phyloP scores from a whole-genome alignment of 2,329 filamentous ascomycete species.

The Kalmusia sp. region DNA sequence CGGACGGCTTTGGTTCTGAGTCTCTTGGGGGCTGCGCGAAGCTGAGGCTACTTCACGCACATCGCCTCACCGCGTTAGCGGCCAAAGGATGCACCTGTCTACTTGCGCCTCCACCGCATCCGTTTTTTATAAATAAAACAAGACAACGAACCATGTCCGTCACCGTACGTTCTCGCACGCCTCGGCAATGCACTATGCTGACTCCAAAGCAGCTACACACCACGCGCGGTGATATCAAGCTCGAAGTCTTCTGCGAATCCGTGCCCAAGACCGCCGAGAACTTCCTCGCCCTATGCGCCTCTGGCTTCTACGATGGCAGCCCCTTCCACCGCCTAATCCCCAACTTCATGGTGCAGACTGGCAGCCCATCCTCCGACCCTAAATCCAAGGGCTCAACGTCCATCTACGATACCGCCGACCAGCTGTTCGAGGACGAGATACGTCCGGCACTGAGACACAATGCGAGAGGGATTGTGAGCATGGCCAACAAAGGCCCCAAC shows the following conservation, averaged over 20 bases:
- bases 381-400: conserved; percentile 72
- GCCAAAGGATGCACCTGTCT: conserved; percentile 7
- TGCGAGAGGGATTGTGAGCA: conserved; percentile 73
- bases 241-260: conserved; percentile 95
- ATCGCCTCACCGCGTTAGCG: not conserved
- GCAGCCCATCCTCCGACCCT: conserved; percentile 59
- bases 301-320: conserved; percentile 75
- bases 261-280: conserved; percentile 94
- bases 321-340: conserved; percentile 83
- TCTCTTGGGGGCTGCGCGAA: conserved; percentile 5
- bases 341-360: conserved; percentile 81
- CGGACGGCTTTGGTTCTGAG: not conserved
- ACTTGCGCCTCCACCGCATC: too few species aligned
- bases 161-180: conserved; percentile 44
- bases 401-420: conserved; percentile 64
- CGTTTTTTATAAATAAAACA: too few species aligned
- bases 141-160: conserved; percentile 60
- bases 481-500: conserved; percentile 78
- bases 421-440: conserved; percentile 81
- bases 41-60: conserved; percentile 3
- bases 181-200: conserved; percentile 10
- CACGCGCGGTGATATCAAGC: conserved; percentile 86
- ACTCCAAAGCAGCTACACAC: conserved; percentile 72
- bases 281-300: conserved; percentile 86
- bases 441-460: conserved; percentile 73